These are phyloP conservation scores for Candolleomyces efflorescens DNA, from an alignment of 768 basidiomycete species.

Conservation along the genomic window DNA sequence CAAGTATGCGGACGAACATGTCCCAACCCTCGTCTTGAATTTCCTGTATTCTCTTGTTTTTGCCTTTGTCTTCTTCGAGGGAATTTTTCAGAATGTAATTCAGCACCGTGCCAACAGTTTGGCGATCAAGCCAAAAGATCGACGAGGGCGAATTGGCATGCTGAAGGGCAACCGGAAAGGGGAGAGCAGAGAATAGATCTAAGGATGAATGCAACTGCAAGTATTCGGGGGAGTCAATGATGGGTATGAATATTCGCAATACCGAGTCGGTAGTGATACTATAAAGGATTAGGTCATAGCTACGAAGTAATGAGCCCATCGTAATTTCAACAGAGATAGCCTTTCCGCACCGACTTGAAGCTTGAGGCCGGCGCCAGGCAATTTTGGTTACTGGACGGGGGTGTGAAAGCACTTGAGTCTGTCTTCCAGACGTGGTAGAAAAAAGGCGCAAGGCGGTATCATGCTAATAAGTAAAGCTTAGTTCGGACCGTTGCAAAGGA, in stretches of 20 bases:
- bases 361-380: conserved; percentile 68
- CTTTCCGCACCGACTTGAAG: conserved; percentile 50
- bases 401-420: conserved; percentile 66
- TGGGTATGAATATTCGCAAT: conserved; percentile 81
- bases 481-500: background rate
- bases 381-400: conserved; percentile 69
- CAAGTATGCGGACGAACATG: conserved; percentile 67
- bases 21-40: conserved; percentile 75
- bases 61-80: conserved; percentile 39
- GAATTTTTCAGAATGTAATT: conserved; percentile 33
- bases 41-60: conserved; percentile 48
- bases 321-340: background rate
- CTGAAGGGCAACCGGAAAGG: conserved; percentile 31
- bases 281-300: conserved; percentile 76
- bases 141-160: conserved; percentile 37
- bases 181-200: conserved; percentile 62
- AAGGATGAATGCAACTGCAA: conserved; percentile 82
- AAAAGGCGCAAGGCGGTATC: conserved; percentile 58
- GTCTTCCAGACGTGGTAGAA: conserved; percentile 67
- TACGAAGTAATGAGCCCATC: conserved; percentile 18
- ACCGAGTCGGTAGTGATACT: conserved; percentile 82
- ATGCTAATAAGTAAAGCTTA: conserved; percentile 28
- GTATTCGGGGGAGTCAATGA: conserved; percentile 79
- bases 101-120: conserved; percentile 48
- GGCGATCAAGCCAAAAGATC: conserved; percentile 69